phyloP scores from a whole-genome alignment of 495 filamentous ascomycete genomes.

The Podospora appendiculata region DNA sequence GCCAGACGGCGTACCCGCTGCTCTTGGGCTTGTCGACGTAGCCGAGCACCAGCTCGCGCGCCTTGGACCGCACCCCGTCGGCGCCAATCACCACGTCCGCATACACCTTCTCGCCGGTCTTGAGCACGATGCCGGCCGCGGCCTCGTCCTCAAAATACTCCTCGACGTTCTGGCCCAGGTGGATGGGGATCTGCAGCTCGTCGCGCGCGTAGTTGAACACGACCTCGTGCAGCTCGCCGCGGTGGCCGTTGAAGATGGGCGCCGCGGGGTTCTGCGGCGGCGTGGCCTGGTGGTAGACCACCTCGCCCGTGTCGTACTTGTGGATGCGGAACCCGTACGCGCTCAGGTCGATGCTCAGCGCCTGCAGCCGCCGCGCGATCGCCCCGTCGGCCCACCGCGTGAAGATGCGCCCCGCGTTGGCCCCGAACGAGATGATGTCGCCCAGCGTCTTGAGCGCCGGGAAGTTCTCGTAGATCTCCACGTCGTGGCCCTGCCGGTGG shows the following conservation, averaged over 20 bases:
- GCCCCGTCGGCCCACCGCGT: conserved; percentile 41
- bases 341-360: conserved; percentile 43
- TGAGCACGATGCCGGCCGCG: conserved; percentile 46
- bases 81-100: conserved; percentile 52
- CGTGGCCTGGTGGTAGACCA: conserved; percentile 47
- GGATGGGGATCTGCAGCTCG: conserved; percentile 47
- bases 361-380: conserved; percentile 38
- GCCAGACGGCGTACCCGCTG: conserved; percentile 51
- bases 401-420: conserved; percentile 52
- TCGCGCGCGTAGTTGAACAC: conserved; percentile 51
- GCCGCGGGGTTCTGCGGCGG: conserved; percentile 37
- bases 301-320: conserved; percentile 54
- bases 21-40: conserved; percentile 53
- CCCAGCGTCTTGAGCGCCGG: conserved; percentile 50
- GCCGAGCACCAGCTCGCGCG: conserved; percentile 49
- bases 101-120: conserved; percentile 40
- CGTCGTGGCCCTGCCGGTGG: conserved; percentile 51
- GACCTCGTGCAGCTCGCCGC: conserved; percentile 51
- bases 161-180: conserved; percentile 42
- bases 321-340: conserved; percentile 52
- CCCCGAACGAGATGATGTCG: conserved; percentile 58
- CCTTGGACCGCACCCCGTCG: conserved; percentile 54
- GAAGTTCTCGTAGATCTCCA: conserved; percentile 52
- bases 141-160: conserved; percentile 51
- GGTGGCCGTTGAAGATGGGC: conserved; percentile 53